A percentile compares a stretch with the other conserved stretches of the same genome.
Conservation (phyloP, 495 filamentous ascomycete species). For the Penicillium alfredii region DNA sequence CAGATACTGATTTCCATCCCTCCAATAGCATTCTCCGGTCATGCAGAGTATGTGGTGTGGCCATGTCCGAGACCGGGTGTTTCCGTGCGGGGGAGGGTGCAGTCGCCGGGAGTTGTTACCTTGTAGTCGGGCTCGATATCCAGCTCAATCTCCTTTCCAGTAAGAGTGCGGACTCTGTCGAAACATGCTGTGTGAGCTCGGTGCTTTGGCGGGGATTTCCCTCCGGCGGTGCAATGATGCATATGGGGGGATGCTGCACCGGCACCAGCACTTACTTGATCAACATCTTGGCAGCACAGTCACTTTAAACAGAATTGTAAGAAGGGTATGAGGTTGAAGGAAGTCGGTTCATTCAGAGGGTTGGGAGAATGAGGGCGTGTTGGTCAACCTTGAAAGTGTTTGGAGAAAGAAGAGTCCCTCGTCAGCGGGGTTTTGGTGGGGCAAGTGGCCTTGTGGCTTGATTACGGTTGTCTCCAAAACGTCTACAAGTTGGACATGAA, state of each 20-base stretch:
- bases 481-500: no score
- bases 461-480: no score
- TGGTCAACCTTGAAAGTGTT: no score
- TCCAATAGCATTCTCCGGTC: no score
- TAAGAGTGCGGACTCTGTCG: conserved; percentile 90
- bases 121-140: conserved; percentile 93
- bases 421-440: conserved; percentile 27
- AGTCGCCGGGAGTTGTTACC: conserved; percentile 45
- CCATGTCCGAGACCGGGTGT: neutral
- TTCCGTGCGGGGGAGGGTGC: conserved; percentile 1
- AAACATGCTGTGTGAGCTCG: conserved; percentile 9
- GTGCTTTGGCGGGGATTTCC: conserved; percentile 2
- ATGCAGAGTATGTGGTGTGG: no score
- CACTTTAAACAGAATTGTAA: neutral
- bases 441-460: conserved; percentile 24
- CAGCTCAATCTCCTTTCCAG: conserved; percentile 97
- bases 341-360: no score
- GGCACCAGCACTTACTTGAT: conserved; percentile 37
- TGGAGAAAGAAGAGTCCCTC: conserved; percentile 20
- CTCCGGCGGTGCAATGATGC: conserved; percentile 17
- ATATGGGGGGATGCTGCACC: conserved; percentile 5
- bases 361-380: no score
- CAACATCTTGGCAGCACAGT: conserved; percentile 32
- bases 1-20: no score
- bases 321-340: neutral